Evolutionary conservation across 805 yeast species (phyloP).

Genomic region (Maudiozyma saulgeensis): DNA sequence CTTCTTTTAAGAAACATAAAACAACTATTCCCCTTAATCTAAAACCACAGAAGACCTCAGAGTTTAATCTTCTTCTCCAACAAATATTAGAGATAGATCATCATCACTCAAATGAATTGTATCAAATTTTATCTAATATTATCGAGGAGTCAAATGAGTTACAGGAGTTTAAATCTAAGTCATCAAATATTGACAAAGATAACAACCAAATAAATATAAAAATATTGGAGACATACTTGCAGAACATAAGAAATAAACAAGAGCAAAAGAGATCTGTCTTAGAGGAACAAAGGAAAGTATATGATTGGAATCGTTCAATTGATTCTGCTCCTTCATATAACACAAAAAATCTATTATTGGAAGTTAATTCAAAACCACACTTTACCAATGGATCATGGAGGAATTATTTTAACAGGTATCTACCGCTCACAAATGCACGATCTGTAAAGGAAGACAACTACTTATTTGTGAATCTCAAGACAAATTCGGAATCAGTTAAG

Average conservation of each 20-base stretch:
- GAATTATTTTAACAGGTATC: neutral
- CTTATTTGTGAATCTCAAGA: slow-evolving; percentile 10
- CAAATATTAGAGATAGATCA: neutral
- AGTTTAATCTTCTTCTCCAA: slow-evolving; percentile 1
- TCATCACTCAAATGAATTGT: slow-evolving; percentile 4
- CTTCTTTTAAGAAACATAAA: no score
- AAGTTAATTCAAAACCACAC: neutral
- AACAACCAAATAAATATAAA: slow-evolving; percentile 8
- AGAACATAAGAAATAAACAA: slow-evolving; percentile 14
- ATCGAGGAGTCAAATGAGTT: slow-evolving; percentile 7
- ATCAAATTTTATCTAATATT: slow-evolving; percentile 6
- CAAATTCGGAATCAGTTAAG: slow-evolving; percentile 3
- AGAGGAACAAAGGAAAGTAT: slow-evolving; percentile 13
- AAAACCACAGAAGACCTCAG: neutral
- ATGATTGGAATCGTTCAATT: slow-evolving; percentile 17
- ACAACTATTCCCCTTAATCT: neutral
- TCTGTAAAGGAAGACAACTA: neutral
- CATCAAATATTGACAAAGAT: neutral
- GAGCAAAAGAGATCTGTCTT: slow-evolving; percentile 12
- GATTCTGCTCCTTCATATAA: slow-evolving; percentile 5
- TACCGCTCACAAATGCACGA: neutral
- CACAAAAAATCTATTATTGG: slow-evolving; percentile 10
- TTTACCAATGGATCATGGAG: neutral
- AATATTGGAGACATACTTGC: slow-evolving; percentile 15
- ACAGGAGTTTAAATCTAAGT: neutral